A percentile compares a stretch with the other conserved stretches of the same genome.
Evolutionary conservation across 2,329 filamentous ascomycete species (phyloP).

Genomic region (Scortechinia acanthostroma): DNA sequence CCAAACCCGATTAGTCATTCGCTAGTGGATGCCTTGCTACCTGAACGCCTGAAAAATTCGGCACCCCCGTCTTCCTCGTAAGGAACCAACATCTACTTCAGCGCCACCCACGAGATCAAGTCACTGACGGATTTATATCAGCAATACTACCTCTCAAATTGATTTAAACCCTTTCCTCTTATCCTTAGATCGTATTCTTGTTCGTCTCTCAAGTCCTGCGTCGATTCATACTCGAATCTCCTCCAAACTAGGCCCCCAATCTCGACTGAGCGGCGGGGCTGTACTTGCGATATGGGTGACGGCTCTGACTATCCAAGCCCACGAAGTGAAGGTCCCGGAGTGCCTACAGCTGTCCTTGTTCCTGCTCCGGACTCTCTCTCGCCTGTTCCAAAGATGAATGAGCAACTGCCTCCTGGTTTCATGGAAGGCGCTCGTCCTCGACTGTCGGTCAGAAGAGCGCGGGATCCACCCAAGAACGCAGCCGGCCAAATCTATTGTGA

Average conservation of each 20-base stretch:
- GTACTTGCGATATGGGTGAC: slow-evolving; percentile 1
- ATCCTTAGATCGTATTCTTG: background rate
- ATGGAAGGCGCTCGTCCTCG: background rate
- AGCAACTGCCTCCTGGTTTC: background rate
- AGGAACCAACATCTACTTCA: too few species aligned
- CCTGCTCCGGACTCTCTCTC: background rate
- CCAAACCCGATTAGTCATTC: background rate
- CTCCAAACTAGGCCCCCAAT: background rate
- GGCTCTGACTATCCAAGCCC: slow-evolving; percentile 2
- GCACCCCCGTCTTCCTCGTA: background rate
- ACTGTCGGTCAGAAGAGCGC: background rate
- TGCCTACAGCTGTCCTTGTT: background rate
- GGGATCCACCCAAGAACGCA: slow-evolving; percentile 22
- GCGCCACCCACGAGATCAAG: too few species aligned
- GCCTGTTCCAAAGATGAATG: background rate
- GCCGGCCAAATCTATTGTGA: slow-evolving; percentile 49
- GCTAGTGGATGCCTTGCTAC: background rate
- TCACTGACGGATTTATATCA: too few species aligned
- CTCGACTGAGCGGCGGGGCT: background rate
- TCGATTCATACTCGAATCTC: too few species aligned
- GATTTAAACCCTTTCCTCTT: background rate
- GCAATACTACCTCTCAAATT: background rate
- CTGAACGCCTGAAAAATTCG: background rate
- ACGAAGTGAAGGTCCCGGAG: background rate
- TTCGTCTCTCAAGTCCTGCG: too few species aligned